Percentiles rank a stretch among this genome's conserved stretches.
These are phyloP conservation scores for Globomyces sp. DNA, from an alignment of 371 early-diverging fungal species.

Conservation along the genomic window DNA sequence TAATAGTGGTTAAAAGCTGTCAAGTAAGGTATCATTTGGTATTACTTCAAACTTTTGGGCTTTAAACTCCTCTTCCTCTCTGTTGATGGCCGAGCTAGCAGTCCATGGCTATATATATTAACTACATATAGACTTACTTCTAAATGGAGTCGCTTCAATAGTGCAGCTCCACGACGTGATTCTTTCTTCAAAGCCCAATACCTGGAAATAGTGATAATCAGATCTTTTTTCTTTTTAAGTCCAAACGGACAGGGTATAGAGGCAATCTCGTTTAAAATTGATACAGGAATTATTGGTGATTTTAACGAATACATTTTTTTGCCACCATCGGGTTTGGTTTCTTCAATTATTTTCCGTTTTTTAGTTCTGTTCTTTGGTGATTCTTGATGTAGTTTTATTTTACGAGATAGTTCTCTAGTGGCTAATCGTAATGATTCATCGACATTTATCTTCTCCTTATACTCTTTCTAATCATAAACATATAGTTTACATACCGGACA, in stretches of 20 bases:
- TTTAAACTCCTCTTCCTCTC: conserved; percentile 76
- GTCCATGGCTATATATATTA: conserved; percentile 79
- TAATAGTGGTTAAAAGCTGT: conserved; percentile 44
- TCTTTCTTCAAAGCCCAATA: conserved; percentile 96
- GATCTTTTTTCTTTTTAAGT: conserved; percentile 49
- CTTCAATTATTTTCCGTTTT: conserved; percentile 1
- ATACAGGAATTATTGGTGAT: conserved; percentile 67
- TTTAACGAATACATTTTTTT: conserved; percentile 21
- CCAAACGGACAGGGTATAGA: conserved; percentile 19
- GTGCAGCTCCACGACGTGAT: conserved; percentile 82
- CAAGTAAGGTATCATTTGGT: conserved; percentile 13
- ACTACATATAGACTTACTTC: conserved; percentile 55
- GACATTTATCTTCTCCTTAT: conserved; percentile 60
- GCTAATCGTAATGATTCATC: conserved; percentile 12
- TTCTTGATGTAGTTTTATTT: not conserved
- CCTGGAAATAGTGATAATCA: conserved; percentile 68
- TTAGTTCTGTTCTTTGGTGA: not conserved
- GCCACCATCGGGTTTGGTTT: not conserved
- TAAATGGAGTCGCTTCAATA: conserved; percentile 91
- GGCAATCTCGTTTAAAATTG: conserved; percentile 62
- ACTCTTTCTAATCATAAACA: conserved; percentile 38
- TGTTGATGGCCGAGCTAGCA: conserved; percentile 71
- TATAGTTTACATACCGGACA: conserved; percentile 47
- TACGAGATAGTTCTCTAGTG: conserved; percentile 3
- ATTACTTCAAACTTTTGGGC: conserved; percentile 58